Percentiles rank a stretch among this genome's conserved stretches.
phyloP scores from a whole-genome alignment of 139 green algal genomes.

The Chlorella ohadii region DNA sequence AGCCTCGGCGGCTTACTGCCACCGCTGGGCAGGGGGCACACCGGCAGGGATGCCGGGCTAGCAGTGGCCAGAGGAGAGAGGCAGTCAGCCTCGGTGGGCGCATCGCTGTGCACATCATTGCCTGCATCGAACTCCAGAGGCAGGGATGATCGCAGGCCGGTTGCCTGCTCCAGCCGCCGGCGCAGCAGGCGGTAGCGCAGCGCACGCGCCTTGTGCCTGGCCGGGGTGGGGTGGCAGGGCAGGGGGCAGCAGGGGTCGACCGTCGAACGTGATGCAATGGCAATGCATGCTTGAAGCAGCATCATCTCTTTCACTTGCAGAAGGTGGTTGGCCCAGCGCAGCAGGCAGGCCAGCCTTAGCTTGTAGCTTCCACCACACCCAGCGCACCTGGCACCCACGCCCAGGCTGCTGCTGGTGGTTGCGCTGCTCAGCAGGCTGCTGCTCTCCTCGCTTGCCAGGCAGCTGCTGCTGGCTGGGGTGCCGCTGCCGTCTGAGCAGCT shows the following conservation, averaged over 20 bases:
- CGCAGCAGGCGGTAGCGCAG: conserved; percentile 30
- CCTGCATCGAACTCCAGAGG: too few relatives aligned
- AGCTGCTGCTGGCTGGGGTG: neutral
- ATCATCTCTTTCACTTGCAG: too few relatives aligned
- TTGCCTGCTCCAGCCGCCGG: conserved; percentile 7
- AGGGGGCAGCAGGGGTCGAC: neutral
- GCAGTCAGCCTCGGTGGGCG: too few relatives aligned
- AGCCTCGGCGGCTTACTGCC: neutral
- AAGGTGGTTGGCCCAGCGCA: neutral
- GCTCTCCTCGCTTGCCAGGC: neutral
- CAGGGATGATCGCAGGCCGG: neutral
- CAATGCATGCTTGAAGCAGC: too few relatives aligned
- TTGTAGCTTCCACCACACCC: neutral
- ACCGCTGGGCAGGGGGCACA: neutral
- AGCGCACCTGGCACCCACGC: conserved; percentile 16
- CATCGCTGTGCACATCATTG: too few relatives aligned
- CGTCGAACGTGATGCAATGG: too few relatives aligned
- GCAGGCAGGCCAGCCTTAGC: neutral
- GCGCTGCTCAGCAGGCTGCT: neutral
- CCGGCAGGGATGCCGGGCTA: neutral
- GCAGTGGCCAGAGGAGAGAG: too few relatives aligned
- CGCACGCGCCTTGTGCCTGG: conserved; percentile 26
- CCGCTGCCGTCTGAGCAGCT: neutral
- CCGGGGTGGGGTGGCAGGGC: neutral
- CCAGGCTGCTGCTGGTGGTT: neutral